These are phyloP conservation scores for Pseudopyrenochaeta lycopersici DNA, from an alignment of 2,329 filamentous ascomycete genomes.

Conservation along the genomic window DNA sequence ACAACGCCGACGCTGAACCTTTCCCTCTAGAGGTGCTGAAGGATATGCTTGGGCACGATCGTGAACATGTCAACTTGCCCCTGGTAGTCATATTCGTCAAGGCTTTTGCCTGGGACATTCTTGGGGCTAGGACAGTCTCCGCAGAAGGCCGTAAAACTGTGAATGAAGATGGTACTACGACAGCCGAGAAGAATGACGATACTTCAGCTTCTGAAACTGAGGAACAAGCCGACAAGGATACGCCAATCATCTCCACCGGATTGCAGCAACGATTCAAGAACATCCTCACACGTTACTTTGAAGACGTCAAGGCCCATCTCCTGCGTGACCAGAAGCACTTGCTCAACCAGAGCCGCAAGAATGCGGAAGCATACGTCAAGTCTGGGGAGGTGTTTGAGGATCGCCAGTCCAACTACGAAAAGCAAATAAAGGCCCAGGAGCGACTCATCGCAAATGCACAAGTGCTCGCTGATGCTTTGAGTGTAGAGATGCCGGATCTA, in stretches of 20 bases:
- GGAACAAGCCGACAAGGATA: slow-evolving; percentile 66
- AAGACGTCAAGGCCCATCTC: slow-evolving; percentile 89
- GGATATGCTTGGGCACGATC: slow-evolving; percentile 91
- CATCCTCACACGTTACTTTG: slow-evolving; percentile 86
- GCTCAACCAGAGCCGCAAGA: slow-evolving; percentile 85
- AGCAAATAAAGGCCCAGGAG: slow-evolving; percentile 89
- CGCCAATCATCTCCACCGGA: slow-evolving; percentile 78
- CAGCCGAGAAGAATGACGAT: slow-evolving; percentile 63
- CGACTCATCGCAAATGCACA: slow-evolving; percentile 91
- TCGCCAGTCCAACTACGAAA: slow-evolving; percentile 94
- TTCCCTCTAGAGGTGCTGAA: slow-evolving; percentile 98
- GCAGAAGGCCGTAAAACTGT: slow-evolving; percentile 84
- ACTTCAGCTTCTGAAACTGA: slow-evolving; percentile 62
- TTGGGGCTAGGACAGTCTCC: slow-evolving; percentile 77
- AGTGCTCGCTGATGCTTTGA: slow-evolving; percentile 85
- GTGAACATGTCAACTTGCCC: slow-evolving; percentile 89
- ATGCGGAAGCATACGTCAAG: slow-evolving; percentile 97
- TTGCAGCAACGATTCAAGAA: slow-evolving; percentile 86
- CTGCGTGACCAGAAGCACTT: slow-evolving; percentile 92
- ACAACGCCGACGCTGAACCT: slow-evolving; percentile 79
- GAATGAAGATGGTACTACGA: slow-evolving; percentile 79
- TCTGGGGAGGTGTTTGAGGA: slow-evolving; percentile 99
- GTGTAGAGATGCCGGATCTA: slow-evolving; percentile 91
- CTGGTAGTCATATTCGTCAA: slow-evolving; percentile 96
- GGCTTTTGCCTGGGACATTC: slow-evolving; percentile 92